Base-by-base conservation (phyloP, 1,139 yeast genomes). In the Candida albicans region DNA sequence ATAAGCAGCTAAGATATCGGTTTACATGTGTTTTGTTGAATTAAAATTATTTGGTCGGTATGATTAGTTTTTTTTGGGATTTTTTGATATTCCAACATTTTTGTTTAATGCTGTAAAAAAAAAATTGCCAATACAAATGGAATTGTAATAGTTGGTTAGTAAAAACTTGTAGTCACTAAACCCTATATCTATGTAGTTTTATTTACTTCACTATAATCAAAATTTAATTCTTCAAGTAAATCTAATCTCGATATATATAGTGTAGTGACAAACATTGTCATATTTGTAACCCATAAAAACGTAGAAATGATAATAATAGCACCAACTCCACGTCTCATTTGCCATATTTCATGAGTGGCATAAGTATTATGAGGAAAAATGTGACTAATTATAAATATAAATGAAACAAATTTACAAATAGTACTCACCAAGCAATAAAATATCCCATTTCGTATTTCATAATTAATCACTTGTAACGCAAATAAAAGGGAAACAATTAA, bases 401-500 rank as follows among this genome's bases (percentile, higher is more conserved):
- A 53, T 31, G 56, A 45, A 12, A 51, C 48, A 8, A 51, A 43
- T 33, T 53, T 54, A 44, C 41, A 50, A 30, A 49, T 53, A 45
- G 65, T 56, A 2, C 75, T 70, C 0, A 64, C 57, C 11, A 69
- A 51, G 42, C 76, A 70, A 49, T 72, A 73, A 46, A 73, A 70
- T 38, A 73, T 67, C 1, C 78, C 77, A 48, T 71, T 71, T 46
- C 75, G 51, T 46, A 57, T 62, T 46, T 72, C 77, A 45, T 69
- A 73, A 44, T 68, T 68, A 41, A 73, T 61, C 8, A 70, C 49
- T 8, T 61, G 62, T 10, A 64, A 58, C 30, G 72, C 58, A 47
- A 73, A 71, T 26, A 71, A 52, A 5, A 70, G 40, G 2, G 76
- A 60, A 4, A 70, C 64, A 1, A 61, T 57, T 4, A 70, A 50